Evolutionary conservation across 1,284 basidiomycete species (phyloP).

Genomic region (Pseudomicrostroma phylloplanum): DNA sequence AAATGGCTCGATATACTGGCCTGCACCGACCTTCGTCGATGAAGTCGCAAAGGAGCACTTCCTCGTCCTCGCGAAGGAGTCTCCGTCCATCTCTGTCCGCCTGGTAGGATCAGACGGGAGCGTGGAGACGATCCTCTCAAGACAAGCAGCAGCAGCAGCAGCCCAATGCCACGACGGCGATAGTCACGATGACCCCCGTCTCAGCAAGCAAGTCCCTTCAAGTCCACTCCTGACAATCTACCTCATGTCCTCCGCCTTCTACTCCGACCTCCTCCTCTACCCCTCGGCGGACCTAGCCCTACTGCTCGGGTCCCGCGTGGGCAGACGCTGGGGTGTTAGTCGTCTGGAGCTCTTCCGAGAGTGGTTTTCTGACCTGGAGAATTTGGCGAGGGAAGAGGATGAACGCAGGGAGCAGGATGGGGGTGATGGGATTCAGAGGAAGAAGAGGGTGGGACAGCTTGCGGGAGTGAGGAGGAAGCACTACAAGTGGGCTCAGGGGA

Average conservation of each 20-base stretch:
- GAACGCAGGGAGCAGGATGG: not conserved
- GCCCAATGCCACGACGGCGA: too few relatives aligned
- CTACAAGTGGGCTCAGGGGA: not conserved
- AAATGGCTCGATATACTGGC: not conserved
- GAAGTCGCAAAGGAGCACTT: not conserved
- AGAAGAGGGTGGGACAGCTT: too few relatives aligned
- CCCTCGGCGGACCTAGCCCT: constrained; percentile 1
- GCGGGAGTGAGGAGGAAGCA: not conserved
- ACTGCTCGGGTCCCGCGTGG: constrained; percentile 8
- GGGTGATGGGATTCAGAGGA: not conserved
- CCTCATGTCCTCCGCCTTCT: constrained; percentile 10
- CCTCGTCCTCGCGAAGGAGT: not conserved
- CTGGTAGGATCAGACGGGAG: not conserved
- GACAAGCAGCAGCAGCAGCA: not conserved
- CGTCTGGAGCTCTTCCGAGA: not conserved
- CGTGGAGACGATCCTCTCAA: not conserved
- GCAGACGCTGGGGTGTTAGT: constrained; percentile 11
- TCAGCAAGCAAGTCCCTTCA: not conserved
- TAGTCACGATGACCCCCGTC: too few relatives aligned
- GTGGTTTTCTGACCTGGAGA: not conserved
- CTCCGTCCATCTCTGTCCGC: not conserved
- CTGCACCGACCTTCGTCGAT: not conserved
- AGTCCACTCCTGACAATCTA: constrained; percentile 6
- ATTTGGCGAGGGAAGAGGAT: not conserved
- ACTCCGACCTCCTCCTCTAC: constrained; percentile 5